Evolutionary conservation across 768 basidiomycete genomes (phyloP).

Genomic region (Floccularia luteovirens): DNA sequence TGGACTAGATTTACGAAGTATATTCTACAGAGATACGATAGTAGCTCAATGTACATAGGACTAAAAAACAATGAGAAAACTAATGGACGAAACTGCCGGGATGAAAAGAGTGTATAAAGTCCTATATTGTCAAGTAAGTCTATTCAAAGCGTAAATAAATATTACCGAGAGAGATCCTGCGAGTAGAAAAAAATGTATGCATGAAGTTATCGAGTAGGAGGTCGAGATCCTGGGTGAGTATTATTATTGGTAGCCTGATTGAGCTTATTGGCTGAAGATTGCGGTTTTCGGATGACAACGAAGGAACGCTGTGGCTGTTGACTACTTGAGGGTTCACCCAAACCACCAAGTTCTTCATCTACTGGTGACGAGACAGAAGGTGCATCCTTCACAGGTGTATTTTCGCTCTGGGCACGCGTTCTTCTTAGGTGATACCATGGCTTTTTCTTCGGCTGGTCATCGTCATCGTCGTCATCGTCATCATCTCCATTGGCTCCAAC

Average conservation of each 20-base stretch:
- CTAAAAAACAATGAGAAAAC: too few relatives aligned
- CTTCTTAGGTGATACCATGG: conserved; percentile 65
- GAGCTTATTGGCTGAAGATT: conserved; percentile 24
- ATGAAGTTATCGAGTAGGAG: conserved; percentile 19
- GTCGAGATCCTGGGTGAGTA: conserved; percentile 13
- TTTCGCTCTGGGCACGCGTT: conserved; percentile 53
- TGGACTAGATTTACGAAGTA: too few relatives aligned
- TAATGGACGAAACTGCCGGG: too few relatives aligned
- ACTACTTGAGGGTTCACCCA: conserved; percentile 16
- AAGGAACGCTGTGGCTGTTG: conserved; percentile 47
- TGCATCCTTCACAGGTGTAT: conserved; percentile 19
- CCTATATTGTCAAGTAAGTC: too few relatives aligned
- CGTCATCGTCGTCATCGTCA: conserved; percentile 34
- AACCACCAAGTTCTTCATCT: conserved; percentile 27
- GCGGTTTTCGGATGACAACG: conserved; percentile 62
- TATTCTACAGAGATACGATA: too few relatives aligned
- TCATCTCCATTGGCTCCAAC: conserved; percentile 14
- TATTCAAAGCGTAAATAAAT: neutral
- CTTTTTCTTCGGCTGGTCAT: conserved; percentile 44
- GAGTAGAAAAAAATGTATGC: neutral
- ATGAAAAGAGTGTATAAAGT: too few relatives aligned
- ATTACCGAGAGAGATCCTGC: neutral
- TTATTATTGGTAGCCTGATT: conserved; percentile 17
- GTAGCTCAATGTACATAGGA: too few relatives aligned
- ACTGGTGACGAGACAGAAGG: conserved; percentile 14